A percentile compares a stretch with the other conserved stretches of the same genome.
Conservation (phyloP, 2,329 filamentous ascomycete species). For the Pyrenochaeta sp. region DNA sequence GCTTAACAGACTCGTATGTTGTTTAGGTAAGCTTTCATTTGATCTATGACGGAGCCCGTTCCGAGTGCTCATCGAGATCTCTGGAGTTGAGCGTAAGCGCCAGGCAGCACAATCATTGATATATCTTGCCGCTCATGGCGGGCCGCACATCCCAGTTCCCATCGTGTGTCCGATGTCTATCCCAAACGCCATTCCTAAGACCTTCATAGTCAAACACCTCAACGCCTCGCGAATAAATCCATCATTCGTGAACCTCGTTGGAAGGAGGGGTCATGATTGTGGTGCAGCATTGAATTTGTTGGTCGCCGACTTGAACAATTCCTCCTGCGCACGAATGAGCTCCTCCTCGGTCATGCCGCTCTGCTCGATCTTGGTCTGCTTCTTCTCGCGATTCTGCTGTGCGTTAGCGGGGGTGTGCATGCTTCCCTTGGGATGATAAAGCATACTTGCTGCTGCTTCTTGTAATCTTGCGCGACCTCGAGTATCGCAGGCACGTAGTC, state of each 20-base stretch:
- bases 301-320: slow-evolving; percentile 85
- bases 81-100: slow-evolving; percentile 14
- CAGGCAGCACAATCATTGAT: slow-evolving; percentile 10
- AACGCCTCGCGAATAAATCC: slow-evolving; percentile 33
- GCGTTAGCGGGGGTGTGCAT: slow-evolving; percentile 19
- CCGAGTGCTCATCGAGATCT: background rate
- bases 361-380: slow-evolving; percentile 95
- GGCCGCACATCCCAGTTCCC: slow-evolving; percentile 13
- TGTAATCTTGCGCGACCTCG: slow-evolving; percentile 88
- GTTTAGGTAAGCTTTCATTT: background rate
- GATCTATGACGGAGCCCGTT: background rate
- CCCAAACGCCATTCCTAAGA: slow-evolving; percentile 31
- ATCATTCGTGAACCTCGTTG: slow-evolving; percentile 16
- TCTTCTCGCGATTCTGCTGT: slow-evolving; percentile 86
- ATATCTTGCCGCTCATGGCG: slow-evolving; percentile 6
- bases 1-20: slow-evolving; percentile 1
- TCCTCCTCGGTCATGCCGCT: slow-evolving; percentile 93
- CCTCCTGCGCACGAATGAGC: slow-evolving; percentile 85
- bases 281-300: slow-evolving; percentile 71
- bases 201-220: slow-evolving; percentile 26
- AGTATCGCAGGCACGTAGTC: slow-evolving; percentile 91
- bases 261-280: slow-evolving; percentile 37
- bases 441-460: slow-evolving; percentile 87
- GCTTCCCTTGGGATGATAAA: background rate
- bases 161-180: slow-evolving; percentile 25